Conservation (phyloP, 2,329 filamentous ascomycete genomes). For the Aspergillus latus region DNA sequence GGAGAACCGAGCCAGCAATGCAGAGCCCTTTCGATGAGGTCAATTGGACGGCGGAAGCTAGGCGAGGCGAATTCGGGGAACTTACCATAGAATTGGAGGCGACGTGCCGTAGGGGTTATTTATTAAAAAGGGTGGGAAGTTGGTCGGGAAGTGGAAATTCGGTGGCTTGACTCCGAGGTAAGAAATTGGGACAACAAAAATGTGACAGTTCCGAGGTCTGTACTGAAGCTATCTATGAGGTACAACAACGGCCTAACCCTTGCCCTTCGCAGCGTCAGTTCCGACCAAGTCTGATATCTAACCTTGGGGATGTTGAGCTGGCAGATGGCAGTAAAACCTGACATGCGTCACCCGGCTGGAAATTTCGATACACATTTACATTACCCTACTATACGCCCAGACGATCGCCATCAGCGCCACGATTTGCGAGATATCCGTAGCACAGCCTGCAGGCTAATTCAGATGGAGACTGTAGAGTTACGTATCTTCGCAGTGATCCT, state of each 20-base stretch:
- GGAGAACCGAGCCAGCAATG: constrained; percentile 4
- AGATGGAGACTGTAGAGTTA: neutral
- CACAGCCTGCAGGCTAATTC: neutral
- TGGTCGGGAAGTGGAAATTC: constrained; percentile 10
- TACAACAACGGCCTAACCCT: constrained; percentile 3
- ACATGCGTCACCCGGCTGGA: neutral
- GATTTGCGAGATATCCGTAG: neutral
- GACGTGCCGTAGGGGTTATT: constrained; percentile 10
- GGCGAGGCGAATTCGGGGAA: neutral
- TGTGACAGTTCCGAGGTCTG: constrained; percentile 3
- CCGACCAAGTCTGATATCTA: neutral
- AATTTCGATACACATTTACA: constrained; percentile 1
- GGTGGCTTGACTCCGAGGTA: constrained; percentile 12
- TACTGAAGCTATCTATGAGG: constrained; percentile 6
- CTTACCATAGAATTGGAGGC: constrained; percentile 10
- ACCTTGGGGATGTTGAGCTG: neutral
- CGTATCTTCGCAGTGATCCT: neutral
- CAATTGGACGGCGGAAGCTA: constrained; percentile 6
- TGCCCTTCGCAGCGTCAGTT: neutral
- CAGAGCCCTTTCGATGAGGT: constrained; percentile 11
- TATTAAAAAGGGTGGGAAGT: constrained; percentile 12
- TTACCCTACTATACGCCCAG: neutral
- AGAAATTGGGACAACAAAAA: neutral
- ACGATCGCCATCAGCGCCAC: constrained; percentile 4
- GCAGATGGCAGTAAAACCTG: neutral